Percentiles rank a stretch among this genome's conserved stretches.
These are phyloP conservation scores for Lagenidium sp. DNA, from an alignment of 352 stramenopile genomes.

Conservation along the genomic window DNA sequence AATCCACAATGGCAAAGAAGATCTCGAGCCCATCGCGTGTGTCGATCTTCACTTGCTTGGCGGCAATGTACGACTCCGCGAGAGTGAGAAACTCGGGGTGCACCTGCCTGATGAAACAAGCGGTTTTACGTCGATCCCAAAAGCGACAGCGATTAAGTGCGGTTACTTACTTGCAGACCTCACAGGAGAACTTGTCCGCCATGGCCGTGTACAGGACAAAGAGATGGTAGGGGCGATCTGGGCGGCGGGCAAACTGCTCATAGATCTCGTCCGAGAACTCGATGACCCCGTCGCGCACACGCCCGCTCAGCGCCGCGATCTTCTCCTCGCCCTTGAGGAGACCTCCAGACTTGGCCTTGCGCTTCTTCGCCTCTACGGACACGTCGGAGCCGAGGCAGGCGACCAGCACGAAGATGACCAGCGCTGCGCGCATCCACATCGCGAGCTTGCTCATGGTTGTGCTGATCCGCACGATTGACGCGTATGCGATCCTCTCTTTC, in stretches of 20 bases:
- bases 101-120: too few species aligned
- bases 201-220: conserved; percentile 73
- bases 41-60: conserved; percentile 64
- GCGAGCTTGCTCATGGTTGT: conserved; percentile 1
- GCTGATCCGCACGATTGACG: conserved; percentile 7
- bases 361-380: conserved; percentile 31
- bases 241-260: conserved; percentile 38
- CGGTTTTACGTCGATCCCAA: too few species aligned
- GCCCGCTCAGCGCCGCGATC: conserved; percentile 36
- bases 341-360: conserved; percentile 9
- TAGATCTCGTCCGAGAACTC: conserved; percentile 49
- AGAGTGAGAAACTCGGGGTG: conserved; percentile 56
- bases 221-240: conserved; percentile 74
- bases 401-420: conserved; percentile 30
- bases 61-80: conserved; percentile 47
- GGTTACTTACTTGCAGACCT: conserved; percentile 51
- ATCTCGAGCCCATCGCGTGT: conserved; percentile 70
- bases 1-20: conserved; percentile 72
- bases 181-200: conserved; percentile 66
- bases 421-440: conserved; percentile 13
- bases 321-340: conserved; percentile 56
- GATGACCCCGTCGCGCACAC: conserved; percentile 49
- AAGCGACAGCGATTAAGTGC: too few species aligned
- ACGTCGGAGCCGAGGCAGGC: conserved; percentile 12
- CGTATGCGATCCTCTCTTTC: conserved; percentile 4